Base-by-base conservation (phyloP, 257 asterid genomes). In the Gentiana macrophylla region DNA sequence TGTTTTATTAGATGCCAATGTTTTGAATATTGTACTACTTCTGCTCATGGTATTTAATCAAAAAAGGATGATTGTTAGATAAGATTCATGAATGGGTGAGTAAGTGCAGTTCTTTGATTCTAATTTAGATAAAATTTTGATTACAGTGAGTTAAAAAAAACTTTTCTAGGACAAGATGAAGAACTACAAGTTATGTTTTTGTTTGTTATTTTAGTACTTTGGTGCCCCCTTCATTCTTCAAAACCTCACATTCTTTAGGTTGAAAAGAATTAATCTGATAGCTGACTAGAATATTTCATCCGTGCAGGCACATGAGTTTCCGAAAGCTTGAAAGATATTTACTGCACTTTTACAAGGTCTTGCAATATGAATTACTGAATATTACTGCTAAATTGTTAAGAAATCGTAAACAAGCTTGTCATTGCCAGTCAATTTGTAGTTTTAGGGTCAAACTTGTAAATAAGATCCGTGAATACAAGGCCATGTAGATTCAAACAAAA, bases 251-350 rank as follows among this genome's bases (percentile, higher is more conserved):
- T 72, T 51, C 62, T 70, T 66, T 62, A 55, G 60, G 77, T 67
- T 57, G 51, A 70, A 66, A 67, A 74, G 67, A 62, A 55, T 76
- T 63, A 63, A 76, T 74, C 50, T 67, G 81, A 79, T 71, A 76
- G 76, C 95, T 89, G 86, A 83, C 89, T 53, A 79, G 76, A 79
- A 72, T 84, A 78, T 89, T 89, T 89, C 90, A 69, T 82, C 82
- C 89, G 83, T 86, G 95, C 97, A 90, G 96, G 96, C 94, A 84
- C 97, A 90, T 84, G 97, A 90, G 74, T 86, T 78, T 76, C 83
- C 90, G 79, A 86, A 67, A 75, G 93, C 79, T 77, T 77, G 86
- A 80, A 82, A 78, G 90, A 86, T 70, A 73, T 77, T 62, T 72
- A 78, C 85, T 49, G 79, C 83, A 73, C 69, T 68, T 62, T 75